Conservation (phyloP, 2,329 filamentous ascomycete species). For the Penicillium expansum region DNA sequence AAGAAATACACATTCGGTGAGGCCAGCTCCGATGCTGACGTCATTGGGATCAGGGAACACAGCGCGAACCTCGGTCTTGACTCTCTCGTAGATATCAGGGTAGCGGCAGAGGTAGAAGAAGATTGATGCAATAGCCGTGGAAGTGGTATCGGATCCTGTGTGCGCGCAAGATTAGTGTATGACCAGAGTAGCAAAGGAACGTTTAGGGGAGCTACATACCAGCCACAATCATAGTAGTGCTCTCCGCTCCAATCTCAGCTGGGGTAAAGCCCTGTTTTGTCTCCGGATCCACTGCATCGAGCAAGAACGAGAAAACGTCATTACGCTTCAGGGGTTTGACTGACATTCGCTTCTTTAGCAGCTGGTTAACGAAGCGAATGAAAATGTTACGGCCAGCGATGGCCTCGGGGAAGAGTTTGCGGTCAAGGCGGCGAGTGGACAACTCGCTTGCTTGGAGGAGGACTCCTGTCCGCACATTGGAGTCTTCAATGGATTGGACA, state of each 20-base stretch:
- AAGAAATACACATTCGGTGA: constrained; percentile 42
- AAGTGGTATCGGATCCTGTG: constrained; percentile 41
- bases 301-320: constrained; percentile 51
- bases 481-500: constrained; percentile 16
- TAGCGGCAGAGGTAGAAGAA: constrained; percentile 44
- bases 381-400: constrained; percentile 47
- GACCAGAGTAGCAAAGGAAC: not conserved
- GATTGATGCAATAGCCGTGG: constrained; percentile 36
- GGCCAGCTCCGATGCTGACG: constrained; percentile 32
- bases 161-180: not conserved
- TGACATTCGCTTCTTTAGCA: constrained; percentile 23
- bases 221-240: constrained; percentile 50
- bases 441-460: constrained; percentile 10
- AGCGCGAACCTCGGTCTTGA: constrained; percentile 34
- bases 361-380: constrained; percentile 21
- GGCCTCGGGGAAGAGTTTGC: constrained; percentile 14
- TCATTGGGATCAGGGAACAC: constrained; percentile 38
- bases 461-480: constrained; percentile 16
- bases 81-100: constrained; percentile 28
- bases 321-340: constrained; percentile 34
- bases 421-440: constrained; percentile 11
- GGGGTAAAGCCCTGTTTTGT: constrained; percentile 41
- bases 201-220: constrained; percentile 23
- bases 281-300: constrained; percentile 48
- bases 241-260: constrained; percentile 51